phyloP scores from a whole-genome alignment of 192 early-diverging fungal genomes.

The Backusella australiensis region DNA sequence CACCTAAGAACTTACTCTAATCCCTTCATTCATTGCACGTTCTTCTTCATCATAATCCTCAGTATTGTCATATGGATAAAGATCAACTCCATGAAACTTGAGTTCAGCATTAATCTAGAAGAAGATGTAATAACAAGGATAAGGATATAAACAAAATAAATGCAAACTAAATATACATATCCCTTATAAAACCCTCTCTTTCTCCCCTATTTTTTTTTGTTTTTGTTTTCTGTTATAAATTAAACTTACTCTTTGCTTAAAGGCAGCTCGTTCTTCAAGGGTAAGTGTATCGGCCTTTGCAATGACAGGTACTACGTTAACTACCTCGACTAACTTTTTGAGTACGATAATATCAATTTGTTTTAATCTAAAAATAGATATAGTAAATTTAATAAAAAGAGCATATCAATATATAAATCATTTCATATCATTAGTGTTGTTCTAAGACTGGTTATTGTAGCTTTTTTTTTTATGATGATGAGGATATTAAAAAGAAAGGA shows the following conservation, averaged over 20 bases:
- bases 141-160: background rate
- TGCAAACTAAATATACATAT: background rate
- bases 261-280: conserved; percentile 75
- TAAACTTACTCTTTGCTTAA: conserved; percentile 68
- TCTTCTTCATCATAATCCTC: conserved; percentile 80
- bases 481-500: background rate
- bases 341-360: conserved; percentile 87
- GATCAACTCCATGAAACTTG: conserved; percentile 86
- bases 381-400: background rate
- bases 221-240: background rate
- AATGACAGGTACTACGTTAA: conserved; percentile 88
- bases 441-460: background rate
- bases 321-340: conserved; percentile 78
- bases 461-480: background rate
- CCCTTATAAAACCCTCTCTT: background rate
- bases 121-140: background rate
- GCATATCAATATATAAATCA: too few species aligned
- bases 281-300: conserved; percentile 90
- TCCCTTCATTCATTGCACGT: conserved; percentile 65
- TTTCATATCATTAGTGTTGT: background rate
- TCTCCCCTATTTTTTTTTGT: background rate
- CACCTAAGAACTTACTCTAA: conserved; percentile 48
- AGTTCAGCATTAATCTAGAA: conserved; percentile 82
- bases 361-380: conserved; percentile 58
- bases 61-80: conserved; percentile 88